Evolutionary conservation across 345 rosid species (phyloP).

Genomic region (Nasturtium officinale): DNA sequence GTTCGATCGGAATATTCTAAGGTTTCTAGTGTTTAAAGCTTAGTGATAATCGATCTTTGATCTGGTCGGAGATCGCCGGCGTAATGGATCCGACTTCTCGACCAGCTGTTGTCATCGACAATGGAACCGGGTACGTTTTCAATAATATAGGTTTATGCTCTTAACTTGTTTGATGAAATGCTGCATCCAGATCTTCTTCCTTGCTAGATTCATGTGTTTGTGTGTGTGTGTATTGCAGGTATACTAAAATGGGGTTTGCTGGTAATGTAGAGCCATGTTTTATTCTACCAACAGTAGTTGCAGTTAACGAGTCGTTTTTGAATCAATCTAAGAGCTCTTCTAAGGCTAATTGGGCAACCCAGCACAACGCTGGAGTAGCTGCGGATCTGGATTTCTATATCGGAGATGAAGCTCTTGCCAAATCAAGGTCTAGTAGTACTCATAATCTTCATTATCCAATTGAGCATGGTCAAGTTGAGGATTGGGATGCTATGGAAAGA

Average conservation of each 20-base stretch:
- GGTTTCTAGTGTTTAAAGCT: not conserved
- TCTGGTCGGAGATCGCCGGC: slow-evolving; percentile 5
- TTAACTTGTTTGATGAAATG: slow-evolving; percentile 52
- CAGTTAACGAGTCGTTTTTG: slow-evolving; percentile 81
- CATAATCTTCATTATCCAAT: slow-evolving; percentile 84
- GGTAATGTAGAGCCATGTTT: slow-evolving; percentile 99
- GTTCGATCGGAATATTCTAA: slow-evolving; percentile 19
- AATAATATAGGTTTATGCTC: slow-evolving; percentile 10
- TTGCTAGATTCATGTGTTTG: slow-evolving; percentile 8
- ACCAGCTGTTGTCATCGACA: slow-evolving; percentile 97
- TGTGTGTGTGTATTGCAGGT: slow-evolving; percentile 53
- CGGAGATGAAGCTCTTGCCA: slow-evolving; percentile 81
- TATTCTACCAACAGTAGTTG: slow-evolving; percentile 86
- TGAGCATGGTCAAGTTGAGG: slow-evolving; percentile 84
- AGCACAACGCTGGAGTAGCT: slow-evolving; percentile 93
- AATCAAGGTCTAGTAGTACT: slow-evolving; percentile 72
- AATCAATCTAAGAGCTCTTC: slow-evolving; percentile 70
- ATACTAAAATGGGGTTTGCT: slow-evolving; percentile 93
- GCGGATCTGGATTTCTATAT: slow-evolving; percentile 94
- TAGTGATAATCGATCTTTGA: slow-evolving; percentile 19
- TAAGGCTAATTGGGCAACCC: slow-evolving; percentile 75
- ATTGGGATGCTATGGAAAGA: slow-evolving; percentile 99
- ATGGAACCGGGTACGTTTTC: slow-evolving; percentile 80
- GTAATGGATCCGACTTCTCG: slow-evolving; percentile 88
- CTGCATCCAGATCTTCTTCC: slow-evolving; percentile 16